Conservation (phyloP, 257 asterid genomes). For the Primulina tabacum region DNA sequence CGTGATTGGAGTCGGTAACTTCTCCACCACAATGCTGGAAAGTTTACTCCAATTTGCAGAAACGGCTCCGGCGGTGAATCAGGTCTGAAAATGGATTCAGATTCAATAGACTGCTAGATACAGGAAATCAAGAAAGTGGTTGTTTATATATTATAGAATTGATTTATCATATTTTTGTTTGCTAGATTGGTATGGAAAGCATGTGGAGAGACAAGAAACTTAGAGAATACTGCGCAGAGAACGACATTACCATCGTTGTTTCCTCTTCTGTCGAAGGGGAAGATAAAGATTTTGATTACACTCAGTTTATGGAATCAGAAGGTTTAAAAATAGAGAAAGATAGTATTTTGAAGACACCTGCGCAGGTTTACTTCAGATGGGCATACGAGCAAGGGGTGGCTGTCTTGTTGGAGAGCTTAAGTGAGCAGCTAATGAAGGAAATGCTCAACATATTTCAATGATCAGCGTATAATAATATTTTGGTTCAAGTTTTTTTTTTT, state of each 20-base stretch:
- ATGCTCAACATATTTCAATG: neutral
- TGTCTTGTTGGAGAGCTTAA: constrained; percentile 19
- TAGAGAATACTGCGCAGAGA: constrained; percentile 5
- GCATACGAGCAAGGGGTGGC: constrained; percentile 21
- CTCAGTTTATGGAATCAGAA: neutral
- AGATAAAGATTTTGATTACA: constrained; percentile 6
- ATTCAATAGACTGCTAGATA: neutral
- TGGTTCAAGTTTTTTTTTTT: too few species aligned
- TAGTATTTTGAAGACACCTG: neutral
- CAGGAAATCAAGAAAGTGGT: too few species aligned
- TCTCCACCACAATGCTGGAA: constrained; percentile 11
- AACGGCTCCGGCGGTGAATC: constrained; percentile 6
- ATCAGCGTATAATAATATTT: neutral
- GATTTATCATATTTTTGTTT: neutral
- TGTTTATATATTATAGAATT: neutral
- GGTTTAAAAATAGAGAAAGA: neutral
- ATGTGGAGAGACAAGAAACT: constrained; percentile 19
- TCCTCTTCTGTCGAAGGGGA: constrained; percentile 8
- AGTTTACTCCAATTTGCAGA: constrained; percentile 3
- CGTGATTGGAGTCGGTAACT: constrained; percentile 17
- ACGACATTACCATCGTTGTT: constrained; percentile 20
- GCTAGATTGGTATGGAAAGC: constrained; percentile 13
- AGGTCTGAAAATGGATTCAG: constrained; percentile 9
- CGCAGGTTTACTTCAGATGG: constrained; percentile 18
- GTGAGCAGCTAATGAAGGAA: constrained; percentile 19